Conservation (phyloP, 495 filamentous ascomycete species). For the Letharia columbiana region DNA sequence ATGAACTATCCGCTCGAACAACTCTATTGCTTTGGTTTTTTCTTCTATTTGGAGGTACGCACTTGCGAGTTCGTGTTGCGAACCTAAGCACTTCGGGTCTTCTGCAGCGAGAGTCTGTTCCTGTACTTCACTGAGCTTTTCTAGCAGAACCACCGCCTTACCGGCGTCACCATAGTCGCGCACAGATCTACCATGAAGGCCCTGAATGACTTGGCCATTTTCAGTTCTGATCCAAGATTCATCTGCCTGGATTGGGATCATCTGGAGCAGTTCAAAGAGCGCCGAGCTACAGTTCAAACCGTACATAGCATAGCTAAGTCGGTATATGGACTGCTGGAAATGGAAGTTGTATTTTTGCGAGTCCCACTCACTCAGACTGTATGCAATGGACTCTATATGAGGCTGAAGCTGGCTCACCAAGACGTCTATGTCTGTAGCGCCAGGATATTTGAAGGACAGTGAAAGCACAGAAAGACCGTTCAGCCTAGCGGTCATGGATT, state of each 20-base stretch:
- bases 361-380: not conserved
- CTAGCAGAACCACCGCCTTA: not conserved
- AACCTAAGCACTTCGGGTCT: not conserved
- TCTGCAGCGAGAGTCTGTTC: not conserved
- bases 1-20: no score
- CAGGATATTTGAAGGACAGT: not conserved
- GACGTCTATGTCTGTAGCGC: not conserved
- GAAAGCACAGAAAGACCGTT: not conserved
- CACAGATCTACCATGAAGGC: not conserved
- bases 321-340: not conserved
- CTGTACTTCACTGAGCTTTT: not conserved
- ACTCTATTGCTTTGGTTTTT: no score
- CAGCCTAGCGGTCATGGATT: not conserved
- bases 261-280: not conserved
- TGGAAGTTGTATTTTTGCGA: not conserved
- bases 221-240: not conserved
- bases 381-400: not conserved
- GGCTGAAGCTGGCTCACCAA: not conserved
- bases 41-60: no score
- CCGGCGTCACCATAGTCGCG: not conserved
- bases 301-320: not conserved
- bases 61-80: not conserved
- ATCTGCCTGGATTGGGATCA: not conserved
- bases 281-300: not conserved
- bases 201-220: not conserved